Evolutionary conservation across 192 early-diverging fungal genomes (phyloP), one percentile per base, ranked within the genome.

Genomic region (Umbelopsis vinacea): DNA sequence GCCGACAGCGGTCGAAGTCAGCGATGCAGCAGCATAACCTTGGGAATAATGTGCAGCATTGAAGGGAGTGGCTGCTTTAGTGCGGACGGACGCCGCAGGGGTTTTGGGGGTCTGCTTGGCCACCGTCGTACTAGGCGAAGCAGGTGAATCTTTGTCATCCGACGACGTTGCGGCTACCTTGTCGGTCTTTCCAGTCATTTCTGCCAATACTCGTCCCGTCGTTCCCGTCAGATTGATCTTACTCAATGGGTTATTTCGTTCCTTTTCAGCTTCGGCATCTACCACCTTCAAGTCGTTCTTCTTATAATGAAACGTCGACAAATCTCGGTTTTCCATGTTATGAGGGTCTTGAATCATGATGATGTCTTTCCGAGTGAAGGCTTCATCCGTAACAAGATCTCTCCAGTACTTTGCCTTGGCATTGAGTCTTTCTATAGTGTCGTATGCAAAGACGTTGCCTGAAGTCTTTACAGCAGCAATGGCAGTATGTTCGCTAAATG

Each of bases 261-360:
- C 82, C 55, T 35, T 68, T 67, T 83, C 76, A 55, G 82, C 78
- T n/a, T 79, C 82, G 72, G 80, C 80, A 74, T 91, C 83, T 2
- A 84, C 82, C 2, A 90, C 76, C 26, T 81, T 81, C 26, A 91
- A 67, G 12, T 94, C 86, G 38, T 93, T 87, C 69, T 90, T 91
- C 68, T 90, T 69, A 71, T 92, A 90, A 74, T 93, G 84, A 68
- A 93, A 96, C n/a, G 89, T 84, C 9, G 83, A 82, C 67, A 93
- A 87, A 60, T 94, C 85, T 48, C 87, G 81, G 23, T 78, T 82
- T 52, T 81, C 79, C 5, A 95, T 70, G 50, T 93, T 89, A 68
- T 95, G 92, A 52, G 94, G 94, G 76, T 96, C 93, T 86, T 94
- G 94, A 35, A 99, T 82, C 21, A 93, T 93, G 46, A 99, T 93